Base-by-base conservation (phyloP, 2,329 filamentous ascomycete genomes). In the Fusarium sp. region DNA sequence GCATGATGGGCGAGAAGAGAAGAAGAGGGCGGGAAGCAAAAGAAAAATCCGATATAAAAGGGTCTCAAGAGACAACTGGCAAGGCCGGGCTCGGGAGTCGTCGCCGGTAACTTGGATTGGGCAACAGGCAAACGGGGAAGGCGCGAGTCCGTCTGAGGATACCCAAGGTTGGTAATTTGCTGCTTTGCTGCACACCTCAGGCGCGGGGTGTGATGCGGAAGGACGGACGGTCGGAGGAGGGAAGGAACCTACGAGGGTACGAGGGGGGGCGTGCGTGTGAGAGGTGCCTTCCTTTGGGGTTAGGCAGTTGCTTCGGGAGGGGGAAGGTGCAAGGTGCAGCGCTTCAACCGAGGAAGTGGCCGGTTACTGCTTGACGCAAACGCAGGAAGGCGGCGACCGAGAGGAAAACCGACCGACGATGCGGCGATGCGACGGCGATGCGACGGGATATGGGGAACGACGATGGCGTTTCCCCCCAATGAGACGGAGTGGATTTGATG, bases 401-500 rank as follows among this genome's bases (percentile, higher is more conserved):
- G 75, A 72, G 71, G 68, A 73, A 76, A 69, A 37, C 38, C 67
- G 64, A 76, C 74, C 74, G 74, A 73, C 69, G 70, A 77, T 73
- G 74, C 72, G 72, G 73, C 73, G 73, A 65, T 69, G 70, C 50
- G 63, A 66, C 43, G 56, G 47, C 35, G 65, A 56, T 57, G 60
- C 61, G 43, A 66, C 58, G 66, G 71, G 68, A 72, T 76, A 76
- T 66, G 69, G 69, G 68, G 76, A 73, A 57, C 57, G 57, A 63
- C 27, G 66, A 68, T 59, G 66, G 52, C 32, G 52, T 72, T 64
- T 65, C 65, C 73, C 75, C 75, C 76, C 76, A 78, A 78, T 78
- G 64, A 75, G 69, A 78, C 67, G 74, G 69, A 63, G 74, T 72
- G 72, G 69, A 78, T 78, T 78, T 78, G 76, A 78, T 77, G 74